Conservation (phyloP, 768 basidiomycete genomes). For the Boletus sp. region DNA sequence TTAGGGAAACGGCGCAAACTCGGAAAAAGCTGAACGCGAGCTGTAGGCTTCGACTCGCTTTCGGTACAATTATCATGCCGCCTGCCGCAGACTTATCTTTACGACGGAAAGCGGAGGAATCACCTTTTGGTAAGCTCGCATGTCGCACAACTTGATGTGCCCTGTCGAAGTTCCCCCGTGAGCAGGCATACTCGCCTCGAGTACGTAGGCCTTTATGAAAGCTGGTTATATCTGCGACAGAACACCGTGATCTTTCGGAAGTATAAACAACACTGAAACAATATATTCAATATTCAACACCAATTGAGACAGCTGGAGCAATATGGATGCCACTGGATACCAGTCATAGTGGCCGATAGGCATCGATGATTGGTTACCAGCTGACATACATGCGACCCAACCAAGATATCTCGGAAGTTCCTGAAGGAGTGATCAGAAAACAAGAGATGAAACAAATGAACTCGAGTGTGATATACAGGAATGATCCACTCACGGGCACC, state of each 20-base stretch:
- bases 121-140: background rate
- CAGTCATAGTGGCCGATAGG: background rate
- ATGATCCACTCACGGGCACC: background rate
- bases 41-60: background rate
- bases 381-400: background rate
- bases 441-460: background rate
- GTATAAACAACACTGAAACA: background rate
- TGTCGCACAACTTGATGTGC: background rate
- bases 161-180: background rate
- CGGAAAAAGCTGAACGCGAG: slow-evolving; percentile 7
- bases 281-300: background rate
- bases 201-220: background rate
- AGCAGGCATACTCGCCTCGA: background rate
- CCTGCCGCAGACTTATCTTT: background rate
- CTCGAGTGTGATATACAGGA: background rate
- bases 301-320: background rate
- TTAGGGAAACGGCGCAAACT: slow-evolving; percentile 41
- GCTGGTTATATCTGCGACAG: background rate
- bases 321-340: background rate
- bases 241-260: too few relatives aligned
- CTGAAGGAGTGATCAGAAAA: background rate
- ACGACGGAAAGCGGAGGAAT: background rate
- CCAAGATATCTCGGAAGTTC: too few relatives aligned
- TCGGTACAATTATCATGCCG: background rate
- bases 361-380: background rate